phyloP scores from a whole-genome alignment of 495 filamentous ascomycete species.

The Amorphotheca resinae region DNA sequence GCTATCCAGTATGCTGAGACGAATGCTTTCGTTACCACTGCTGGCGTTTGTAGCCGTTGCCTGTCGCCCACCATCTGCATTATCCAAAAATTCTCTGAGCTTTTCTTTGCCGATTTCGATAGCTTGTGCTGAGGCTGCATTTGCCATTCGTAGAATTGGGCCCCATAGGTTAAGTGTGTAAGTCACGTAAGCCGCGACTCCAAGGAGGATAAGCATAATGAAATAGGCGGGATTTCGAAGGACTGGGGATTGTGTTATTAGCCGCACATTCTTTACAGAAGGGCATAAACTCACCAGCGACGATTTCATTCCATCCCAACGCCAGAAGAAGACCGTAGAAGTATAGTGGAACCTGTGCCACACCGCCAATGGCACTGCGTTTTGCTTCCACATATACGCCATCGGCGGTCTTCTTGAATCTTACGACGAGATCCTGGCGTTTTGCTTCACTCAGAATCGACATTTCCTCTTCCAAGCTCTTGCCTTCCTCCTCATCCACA shows the following conservation, averaged over 20 bases:
- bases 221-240: conserved; percentile 89
- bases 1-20: conserved; percentile 47
- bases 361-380: conserved; percentile 86
- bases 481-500: conserved; percentile 84
- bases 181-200: conserved; percentile 68
- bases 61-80: conserved; percentile 64
- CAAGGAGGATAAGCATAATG: conserved; percentile 67
- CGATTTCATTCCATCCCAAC: conserved; percentile 93
- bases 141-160: conserved; percentile 86
- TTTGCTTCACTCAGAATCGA: conserved; percentile 83
- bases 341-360: conserved; percentile 87
- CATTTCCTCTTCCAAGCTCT: conserved; percentile 90
- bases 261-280: background rate
- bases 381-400: conserved; percentile 97
- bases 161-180: conserved; percentile 91
- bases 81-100: conserved; percentile 75
- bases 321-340: conserved; percentile 84
- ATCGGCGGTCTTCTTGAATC: conserved; percentile 96
- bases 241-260: conserved; percentile 37
- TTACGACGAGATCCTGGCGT: conserved; percentile 73
- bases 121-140: conserved; percentile 77
- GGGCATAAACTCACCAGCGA: conserved; percentile 56
- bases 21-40: conserved; percentile 33
- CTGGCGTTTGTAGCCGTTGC: conserved; percentile 58
- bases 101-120: conserved; percentile 80